phyloP scores from a whole-genome alignment of 805 yeast genomes.

The Candida silvicultrix region DNA sequence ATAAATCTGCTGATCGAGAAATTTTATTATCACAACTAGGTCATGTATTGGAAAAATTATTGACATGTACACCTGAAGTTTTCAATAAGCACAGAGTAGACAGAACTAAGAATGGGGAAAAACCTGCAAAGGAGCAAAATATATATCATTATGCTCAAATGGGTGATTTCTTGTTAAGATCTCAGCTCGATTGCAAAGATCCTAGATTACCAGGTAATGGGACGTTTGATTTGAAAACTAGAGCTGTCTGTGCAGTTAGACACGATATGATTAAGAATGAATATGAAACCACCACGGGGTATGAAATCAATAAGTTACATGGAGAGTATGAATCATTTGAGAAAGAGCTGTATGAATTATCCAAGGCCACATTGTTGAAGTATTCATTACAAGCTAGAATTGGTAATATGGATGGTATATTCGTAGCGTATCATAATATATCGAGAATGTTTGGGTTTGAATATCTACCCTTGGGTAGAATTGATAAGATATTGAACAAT shows the following conservation, averaged over 20 bases:
- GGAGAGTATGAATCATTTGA: constrained; percentile 80
- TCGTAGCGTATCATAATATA: constrained; percentile 85
- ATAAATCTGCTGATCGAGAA: constrained; percentile 60
- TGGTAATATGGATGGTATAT: constrained; percentile 96
- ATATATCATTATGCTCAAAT: constrained; percentile 70
- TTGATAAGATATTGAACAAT: constrained; percentile 60
- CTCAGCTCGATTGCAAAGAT: constrained; percentile 85
- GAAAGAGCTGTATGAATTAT: constrained; percentile 71
- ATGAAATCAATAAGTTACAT: constrained; percentile 52
- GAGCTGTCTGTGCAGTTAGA: constrained; percentile 86
- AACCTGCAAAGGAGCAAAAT: constrained; percentile 15
- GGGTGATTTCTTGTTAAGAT: constrained; percentile 72
- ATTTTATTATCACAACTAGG: constrained; percentile 71
- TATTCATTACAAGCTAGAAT: constrained; percentile 88
- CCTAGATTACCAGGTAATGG: constrained; percentile 81
- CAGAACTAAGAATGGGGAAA: constrained; percentile 10
- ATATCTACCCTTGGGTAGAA: constrained; percentile 67
- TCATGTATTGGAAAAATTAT: constrained; percentile 66
- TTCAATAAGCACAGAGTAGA: constrained; percentile 32
- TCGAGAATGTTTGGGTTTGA: constrained; percentile 82
- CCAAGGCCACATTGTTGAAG: constrained; percentile 71
- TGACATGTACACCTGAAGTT: constrained; percentile 53
- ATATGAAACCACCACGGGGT: constrained; percentile 35
- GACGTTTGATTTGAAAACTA: constrained; percentile 83
- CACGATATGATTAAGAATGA: constrained; percentile 60